Conservation (phyloP, 2,329 filamentous ascomycete species). For the Stagonosporopsis tanaceti region DNA sequence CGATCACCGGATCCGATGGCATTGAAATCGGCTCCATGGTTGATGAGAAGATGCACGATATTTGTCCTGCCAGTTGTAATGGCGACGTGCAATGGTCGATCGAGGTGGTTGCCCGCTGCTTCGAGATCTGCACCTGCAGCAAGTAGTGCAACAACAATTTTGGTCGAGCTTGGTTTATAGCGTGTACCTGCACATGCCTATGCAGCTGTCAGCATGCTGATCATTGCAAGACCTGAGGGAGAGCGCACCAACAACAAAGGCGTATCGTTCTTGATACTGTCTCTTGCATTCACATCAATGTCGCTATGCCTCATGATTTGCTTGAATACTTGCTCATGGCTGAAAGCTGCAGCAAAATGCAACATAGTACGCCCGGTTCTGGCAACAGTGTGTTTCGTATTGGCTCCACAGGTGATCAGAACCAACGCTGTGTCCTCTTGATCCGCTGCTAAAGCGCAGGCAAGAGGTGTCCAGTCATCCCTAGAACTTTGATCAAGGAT, state of each 20-base stretch:
- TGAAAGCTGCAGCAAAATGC: slow-evolving; percentile 21
- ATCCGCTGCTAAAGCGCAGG: slow-evolving; percentile 21
- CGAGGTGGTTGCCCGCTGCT: slow-evolving; percentile 10
- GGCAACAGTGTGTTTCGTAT: slow-evolving; percentile 7
- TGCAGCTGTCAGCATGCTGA: neutral
- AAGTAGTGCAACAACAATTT: slow-evolving; percentile 25
- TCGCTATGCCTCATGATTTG: neutral
- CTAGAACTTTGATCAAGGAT: slow-evolving; percentile 22
- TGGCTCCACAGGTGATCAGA: slow-evolving; percentile 22
- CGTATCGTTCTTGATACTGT: neutral
- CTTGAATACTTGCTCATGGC: slow-evolving; percentile 1
- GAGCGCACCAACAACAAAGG: neutral
- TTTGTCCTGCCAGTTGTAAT: slow-evolving; percentile 20
- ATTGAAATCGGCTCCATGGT: neutral
- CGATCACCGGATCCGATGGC: neutral
- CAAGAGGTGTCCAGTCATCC: slow-evolving; percentile 27
- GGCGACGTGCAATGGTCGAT: slow-evolving; percentile 27
- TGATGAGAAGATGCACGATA: neutral
- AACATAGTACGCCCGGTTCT: slow-evolving; percentile 19
- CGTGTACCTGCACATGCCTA: slow-evolving; percentile 20
- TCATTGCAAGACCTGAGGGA: neutral
- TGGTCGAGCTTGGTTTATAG: slow-evolving; percentile 19
- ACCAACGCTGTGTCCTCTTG: slow-evolving; percentile 23
- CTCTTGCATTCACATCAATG: slow-evolving; percentile 15
- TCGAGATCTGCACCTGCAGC: slow-evolving; percentile 29